Conservation (phyloP, 805 yeast species). For the Saturnispora sanitii region DNA sequence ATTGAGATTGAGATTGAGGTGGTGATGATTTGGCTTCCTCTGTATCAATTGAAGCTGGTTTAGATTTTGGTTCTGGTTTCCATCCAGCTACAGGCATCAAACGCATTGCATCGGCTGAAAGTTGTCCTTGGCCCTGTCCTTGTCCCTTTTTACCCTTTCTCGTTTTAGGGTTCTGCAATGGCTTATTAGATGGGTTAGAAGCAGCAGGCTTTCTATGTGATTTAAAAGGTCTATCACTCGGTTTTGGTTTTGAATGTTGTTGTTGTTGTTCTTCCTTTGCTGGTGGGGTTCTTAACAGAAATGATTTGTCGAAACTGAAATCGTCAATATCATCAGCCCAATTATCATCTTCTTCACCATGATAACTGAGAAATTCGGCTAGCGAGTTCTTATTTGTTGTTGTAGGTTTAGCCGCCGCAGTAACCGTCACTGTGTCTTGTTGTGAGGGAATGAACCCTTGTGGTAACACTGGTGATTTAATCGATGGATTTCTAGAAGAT, state of each 20-base stretch:
- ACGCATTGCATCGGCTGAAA: slow-evolving; percentile 5
- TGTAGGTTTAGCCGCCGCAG: no score
- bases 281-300: background rate
- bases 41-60: background rate
- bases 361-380: slow-evolving; percentile 1
- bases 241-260: background rate
- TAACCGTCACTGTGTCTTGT: no score
- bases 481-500: slow-evolving; percentile 4
- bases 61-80: slow-evolving; percentile 1
- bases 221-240: background rate
- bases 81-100: slow-evolving; percentile 10
- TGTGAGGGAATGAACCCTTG: slow-evolving; percentile 1
- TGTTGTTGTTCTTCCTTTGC: background rate
- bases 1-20: background rate
- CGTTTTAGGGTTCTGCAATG: background rate
- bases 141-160: background rate
- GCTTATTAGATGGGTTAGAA: no score
- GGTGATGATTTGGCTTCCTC: slow-evolving; percentile 5
- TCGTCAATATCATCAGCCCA: slow-evolving; percentile 7
- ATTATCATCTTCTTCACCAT: slow-evolving; percentile 2
- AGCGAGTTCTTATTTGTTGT: background rate
- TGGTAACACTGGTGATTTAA: slow-evolving; percentile 5
- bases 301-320: background rate
- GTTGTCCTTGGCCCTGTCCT: background rate
- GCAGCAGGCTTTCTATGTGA: no score